A percentile compares a stretch with the other conserved stretches of the same genome.
These are phyloP conservation scores for Ammopiptanthus mongolicus DNA, from an alignment of 306 rosid genomes.

Conservation along the genomic window DNA sequence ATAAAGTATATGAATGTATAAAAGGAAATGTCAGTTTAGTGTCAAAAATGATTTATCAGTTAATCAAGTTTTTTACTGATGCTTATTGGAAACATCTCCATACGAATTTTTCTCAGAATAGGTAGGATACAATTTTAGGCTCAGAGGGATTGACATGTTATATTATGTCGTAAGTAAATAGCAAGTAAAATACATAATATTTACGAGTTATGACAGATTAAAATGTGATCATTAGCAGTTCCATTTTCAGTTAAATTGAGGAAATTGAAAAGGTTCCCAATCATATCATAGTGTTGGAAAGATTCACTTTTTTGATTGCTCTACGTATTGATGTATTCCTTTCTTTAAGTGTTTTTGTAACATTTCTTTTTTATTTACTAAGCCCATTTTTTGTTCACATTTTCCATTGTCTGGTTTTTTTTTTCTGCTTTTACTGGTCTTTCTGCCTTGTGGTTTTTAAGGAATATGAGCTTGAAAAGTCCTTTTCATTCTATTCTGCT, in stretches of 20 bases:
- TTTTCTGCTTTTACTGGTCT: not conserved
- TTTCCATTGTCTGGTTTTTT: not conserved
- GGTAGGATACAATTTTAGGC: slow-evolving; percentile 1
- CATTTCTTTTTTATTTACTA: slow-evolving; percentile 5
- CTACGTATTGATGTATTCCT: not conserved
- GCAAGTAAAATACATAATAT: not conserved
- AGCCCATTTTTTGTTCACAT: not conserved
- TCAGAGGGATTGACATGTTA: not conserved
- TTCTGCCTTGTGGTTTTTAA: not conserved
- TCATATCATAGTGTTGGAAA: not conserved
- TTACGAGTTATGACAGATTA: not conserved
- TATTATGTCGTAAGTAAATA: not conserved
- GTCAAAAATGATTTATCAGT: not conserved
- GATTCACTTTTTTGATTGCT: not conserved
- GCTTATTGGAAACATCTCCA: not conserved
- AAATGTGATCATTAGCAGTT: not conserved
- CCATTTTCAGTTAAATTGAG: not conserved
- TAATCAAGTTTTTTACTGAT: not conserved
- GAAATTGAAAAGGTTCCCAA: not conserved
- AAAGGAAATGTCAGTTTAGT: not conserved
- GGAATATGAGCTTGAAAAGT: not conserved
- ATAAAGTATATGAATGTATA: not conserved
- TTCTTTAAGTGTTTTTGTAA: not conserved
- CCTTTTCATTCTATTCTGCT: not conserved
- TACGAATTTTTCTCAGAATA: not conserved